Evolutionary conservation across 495 filamentous ascomycete species (phyloP).

Genomic region (Aspergillus olivimuriae): DNA sequence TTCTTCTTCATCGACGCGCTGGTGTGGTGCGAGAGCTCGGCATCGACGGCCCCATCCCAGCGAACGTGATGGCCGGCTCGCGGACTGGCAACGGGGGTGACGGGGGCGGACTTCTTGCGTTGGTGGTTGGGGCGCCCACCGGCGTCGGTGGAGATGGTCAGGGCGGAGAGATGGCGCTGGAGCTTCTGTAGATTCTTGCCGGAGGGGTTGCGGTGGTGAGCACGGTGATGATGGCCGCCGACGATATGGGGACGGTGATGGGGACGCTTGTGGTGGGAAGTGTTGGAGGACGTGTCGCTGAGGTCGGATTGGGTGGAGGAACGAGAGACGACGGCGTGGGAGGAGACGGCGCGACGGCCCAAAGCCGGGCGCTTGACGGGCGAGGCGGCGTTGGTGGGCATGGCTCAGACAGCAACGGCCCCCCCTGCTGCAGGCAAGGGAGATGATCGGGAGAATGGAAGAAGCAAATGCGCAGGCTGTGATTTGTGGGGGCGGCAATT

Average conservation of each 20-base stretch:
- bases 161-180: constrained; percentile 25
- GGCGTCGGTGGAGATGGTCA: constrained; percentile 20
- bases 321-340: constrained; percentile 41
- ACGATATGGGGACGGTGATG: constrained; percentile 39
- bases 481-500: not conserved
- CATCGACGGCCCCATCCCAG: constrained; percentile 33
- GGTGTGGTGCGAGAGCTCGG: constrained; percentile 22
- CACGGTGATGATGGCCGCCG: constrained; percentile 37
- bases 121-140: constrained; percentile 37
- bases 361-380: constrained; percentile 43
- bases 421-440: not conserved
- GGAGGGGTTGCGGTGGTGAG: constrained; percentile 39
- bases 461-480: not conserved
- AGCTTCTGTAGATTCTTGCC: constrained; percentile 40
- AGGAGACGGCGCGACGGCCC: constrained; percentile 42
- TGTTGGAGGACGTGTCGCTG: constrained; percentile 26
- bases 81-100: constrained; percentile 38
- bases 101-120: constrained; percentile 45
- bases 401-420: constrained; percentile 12
- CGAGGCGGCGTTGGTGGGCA: constrained; percentile 39
- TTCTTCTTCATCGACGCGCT: constrained; percentile 39
- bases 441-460: not conserved
- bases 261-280: constrained; percentile 26
- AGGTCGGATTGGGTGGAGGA: constrained; percentile 26
- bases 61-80: constrained; percentile 31